A percentile compares a stretch with the other conserved stretches of the same genome.
Evolutionary conservation across 2,329 filamentous ascomycete species (phyloP).

Genomic region (Zalaria obscura): DNA sequence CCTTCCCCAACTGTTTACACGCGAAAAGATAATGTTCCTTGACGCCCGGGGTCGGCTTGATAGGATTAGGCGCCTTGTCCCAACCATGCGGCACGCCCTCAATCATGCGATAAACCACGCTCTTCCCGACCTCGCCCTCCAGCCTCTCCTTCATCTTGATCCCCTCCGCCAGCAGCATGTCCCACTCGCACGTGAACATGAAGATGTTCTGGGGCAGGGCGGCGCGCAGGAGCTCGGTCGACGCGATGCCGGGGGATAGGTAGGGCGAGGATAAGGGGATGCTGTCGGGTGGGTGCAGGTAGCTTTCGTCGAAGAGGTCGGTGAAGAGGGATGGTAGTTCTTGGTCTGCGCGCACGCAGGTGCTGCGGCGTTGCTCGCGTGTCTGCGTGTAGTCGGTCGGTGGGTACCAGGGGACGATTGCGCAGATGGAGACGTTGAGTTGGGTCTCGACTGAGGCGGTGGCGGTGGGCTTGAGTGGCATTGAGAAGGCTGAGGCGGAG

Average conservation of each 20-base stretch:
- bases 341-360: conserved; percentile 38
- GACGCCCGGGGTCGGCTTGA: conserved; percentile 37
- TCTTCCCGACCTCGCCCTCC: conserved; percentile 26
- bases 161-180: conserved; percentile 51
- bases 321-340: conserved; percentile 37
- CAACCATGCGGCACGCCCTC: conserved; percentile 47
- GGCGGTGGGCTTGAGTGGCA: conserved; percentile 9
- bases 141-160: conserved; percentile 48
- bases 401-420: conserved; percentile 48
- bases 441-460: conserved; percentile 5
- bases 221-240: conserved; percentile 36
- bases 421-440: conserved; percentile 34
- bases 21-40: conserved; percentile 40
- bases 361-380: conserved; percentile 42
- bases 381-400: conserved; percentile 47
- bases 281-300: conserved; percentile 25
- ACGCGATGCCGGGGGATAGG: conserved; percentile 43
- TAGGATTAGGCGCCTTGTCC: conserved; percentile 52
- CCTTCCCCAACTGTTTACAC: conserved; percentile 34
- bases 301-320: conserved; percentile 37
- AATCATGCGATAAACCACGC: conserved; percentile 44
- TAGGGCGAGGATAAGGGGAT: conserved; percentile 42
- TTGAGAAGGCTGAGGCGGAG: conserved; percentile 3
- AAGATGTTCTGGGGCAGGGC: conserved; percentile 44
- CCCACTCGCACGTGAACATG: conserved; percentile 50